phyloP scores from a whole-genome alignment of 768 basidiomycete species.

The Suillus spraguei region DNA sequence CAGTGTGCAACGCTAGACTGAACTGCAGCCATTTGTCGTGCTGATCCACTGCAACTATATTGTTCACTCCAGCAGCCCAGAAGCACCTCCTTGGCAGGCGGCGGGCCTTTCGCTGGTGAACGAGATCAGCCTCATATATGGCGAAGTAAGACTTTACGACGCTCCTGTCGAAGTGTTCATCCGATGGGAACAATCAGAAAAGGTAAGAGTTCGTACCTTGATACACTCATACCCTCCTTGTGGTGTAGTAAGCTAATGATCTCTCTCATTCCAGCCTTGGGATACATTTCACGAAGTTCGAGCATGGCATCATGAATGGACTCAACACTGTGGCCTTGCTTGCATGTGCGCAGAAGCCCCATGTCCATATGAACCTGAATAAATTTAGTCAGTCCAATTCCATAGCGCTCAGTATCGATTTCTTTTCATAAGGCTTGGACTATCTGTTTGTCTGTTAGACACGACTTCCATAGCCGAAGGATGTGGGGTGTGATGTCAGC shows the following conservation, averaged over 20 bases:
- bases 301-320: neutral
- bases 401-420: neutral
- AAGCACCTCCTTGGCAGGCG: neutral
- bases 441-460: neutral
- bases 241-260: neutral
- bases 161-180: neutral
- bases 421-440: neutral
- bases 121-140: neutral
- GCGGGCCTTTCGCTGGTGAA: neutral
- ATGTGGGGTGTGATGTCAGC: too few relatives aligned
- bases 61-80: neutral
- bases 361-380: neutral
- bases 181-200: neutral
- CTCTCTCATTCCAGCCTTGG: neutral
- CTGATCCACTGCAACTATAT: neutral
- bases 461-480: neutral
- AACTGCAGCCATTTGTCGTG: neutral
- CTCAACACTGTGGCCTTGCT: neutral
- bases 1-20: neutral
- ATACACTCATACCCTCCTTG: neutral
- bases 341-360: neutral
- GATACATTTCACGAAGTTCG: neutral
- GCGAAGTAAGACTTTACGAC: neutral
- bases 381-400: neutral
- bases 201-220: neutral